Base-by-base conservation (phyloP, 768 basidiomycete species). In the Tylopilus subfusipes region DNA sequence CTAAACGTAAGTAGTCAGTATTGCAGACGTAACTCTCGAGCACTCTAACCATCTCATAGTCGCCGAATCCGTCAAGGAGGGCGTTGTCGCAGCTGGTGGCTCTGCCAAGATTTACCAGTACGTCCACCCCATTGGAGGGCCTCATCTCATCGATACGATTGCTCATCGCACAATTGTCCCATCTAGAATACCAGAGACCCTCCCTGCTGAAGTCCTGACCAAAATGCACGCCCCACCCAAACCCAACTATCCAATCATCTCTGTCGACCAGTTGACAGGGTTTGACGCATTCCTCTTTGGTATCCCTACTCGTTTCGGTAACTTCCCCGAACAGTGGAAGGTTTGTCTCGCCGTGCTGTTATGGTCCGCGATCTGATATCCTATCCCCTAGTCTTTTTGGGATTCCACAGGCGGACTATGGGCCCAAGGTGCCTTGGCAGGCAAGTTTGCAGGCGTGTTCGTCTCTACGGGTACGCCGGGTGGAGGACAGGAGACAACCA, bases 311-410 rank as follows among this genome's bases (percentile, higher is more conserved):
- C 86, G 92, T 62, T 95, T 81, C 72, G 92, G 92, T 39, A 84
- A 80, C 63, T 84, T 90, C 70, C 82, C 91, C 24, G 87, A 76
- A 2, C 92, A 94, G 62, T 87, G 83, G 83, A 88, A 87, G 81
- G 85, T 82, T 49, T 59, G 38, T 29, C 16, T 9, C 48, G 56
- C 22, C 34, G 33, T 14, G 33, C 33, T 11, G 48, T 55, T 63
- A 13, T 47, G 43, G 42, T n/a, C 30, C 33, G 7, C 16, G 7
- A 12, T 48, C 11, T 21, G 16, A 2, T 2, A 25, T n/a, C 19
- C 24, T 21, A n/a, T n/a, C n/a, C 16, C 5, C 31, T n/a, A n/a
- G n/a, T n/a, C n/a, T n/a, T n/a, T n/a, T n/a, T n/a, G n/a, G n/a
- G n/a, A n/a, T n/a, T n/a, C 77, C 7, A 90, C 89, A 9, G 89